A percentile compares a stretch with the other conserved stretches of the same genome.
Evolutionary conservation across 768 basidiomycete genomes (phyloP).

Genomic region (Russula sp.): DNA sequence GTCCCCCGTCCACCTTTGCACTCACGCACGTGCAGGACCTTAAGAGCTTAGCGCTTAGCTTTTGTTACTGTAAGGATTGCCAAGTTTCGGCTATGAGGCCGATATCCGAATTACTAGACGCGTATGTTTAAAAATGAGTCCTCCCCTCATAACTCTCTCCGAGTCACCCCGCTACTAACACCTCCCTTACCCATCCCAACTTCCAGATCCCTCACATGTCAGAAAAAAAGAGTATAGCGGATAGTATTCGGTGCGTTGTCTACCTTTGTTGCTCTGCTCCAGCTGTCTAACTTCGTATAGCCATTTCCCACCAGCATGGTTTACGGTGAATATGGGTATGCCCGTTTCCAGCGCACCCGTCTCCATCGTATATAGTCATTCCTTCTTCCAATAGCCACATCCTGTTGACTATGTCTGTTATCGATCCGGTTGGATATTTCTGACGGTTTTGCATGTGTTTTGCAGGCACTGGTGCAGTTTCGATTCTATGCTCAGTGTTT

Average conservation of each 20-base stretch:
- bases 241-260: constrained; percentile 31
- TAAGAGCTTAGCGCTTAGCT: too few relatives aligned
- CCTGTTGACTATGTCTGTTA: not conserved
- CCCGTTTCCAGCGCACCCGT: not conserved
- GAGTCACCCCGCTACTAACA: not conserved
- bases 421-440: not conserved
- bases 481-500: constrained; percentile 48
- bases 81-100: not conserved
- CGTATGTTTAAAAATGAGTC: not conserved
- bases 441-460: not conserved
- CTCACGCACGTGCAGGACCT: too few relatives aligned
- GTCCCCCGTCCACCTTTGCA: too few relatives aligned
- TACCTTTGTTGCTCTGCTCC: not conserved
- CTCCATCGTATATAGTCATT: not conserved
- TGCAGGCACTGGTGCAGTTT: constrained; percentile 43
- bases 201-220: not conserved
- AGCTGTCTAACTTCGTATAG: constrained; percentile 24
- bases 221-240: constrained; percentile 28
- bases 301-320: constrained; percentile 51
- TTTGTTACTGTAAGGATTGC: too few relatives aligned
- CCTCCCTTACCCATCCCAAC: not conserved
- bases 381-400: not conserved
- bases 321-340: constrained; percentile 47
- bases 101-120: constrained; percentile 10
- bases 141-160: not conserved